Percentiles rank a stretch among this genome's conserved stretches.
Conservation (phyloP, 768 basidiomycete genomes). For the Solioccasus polychromus region DNA sequence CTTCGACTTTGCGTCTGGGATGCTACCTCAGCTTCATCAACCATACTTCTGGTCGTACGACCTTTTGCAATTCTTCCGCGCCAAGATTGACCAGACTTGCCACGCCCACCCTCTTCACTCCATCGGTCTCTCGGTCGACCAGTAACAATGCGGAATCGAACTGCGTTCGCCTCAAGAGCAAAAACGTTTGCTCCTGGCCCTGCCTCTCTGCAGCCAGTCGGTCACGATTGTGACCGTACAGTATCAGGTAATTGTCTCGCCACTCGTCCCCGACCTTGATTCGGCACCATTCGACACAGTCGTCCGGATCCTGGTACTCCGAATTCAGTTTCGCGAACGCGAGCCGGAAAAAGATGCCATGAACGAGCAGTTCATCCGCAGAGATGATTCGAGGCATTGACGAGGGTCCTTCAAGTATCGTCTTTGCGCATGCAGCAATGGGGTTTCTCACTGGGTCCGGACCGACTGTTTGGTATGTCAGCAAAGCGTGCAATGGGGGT, state of each 20-base stretch:
- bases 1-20: too few species aligned
- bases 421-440: not conserved
- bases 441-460: not conserved
- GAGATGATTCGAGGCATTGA: not conserved
- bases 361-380: not conserved
- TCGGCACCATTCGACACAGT: conserved; percentile 1
- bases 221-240: conserved; percentile 1
- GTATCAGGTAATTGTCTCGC: not conserved
- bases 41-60: not conserved
- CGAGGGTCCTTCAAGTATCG: not conserved
- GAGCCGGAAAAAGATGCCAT: conserved; percentile 1
- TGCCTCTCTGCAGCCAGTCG: not conserved
- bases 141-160: conserved; percentile 1
- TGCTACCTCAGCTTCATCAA: not conserved
- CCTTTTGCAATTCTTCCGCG: not conserved
- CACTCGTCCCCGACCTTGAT: not conserved
- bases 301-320: conserved; percentile 1
- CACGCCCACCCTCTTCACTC: not conserved
- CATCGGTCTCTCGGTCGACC: not conserved
- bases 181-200: not conserved
- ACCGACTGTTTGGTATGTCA: not conserved
- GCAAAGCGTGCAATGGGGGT: not conserved
- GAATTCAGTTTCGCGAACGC: not conserved
- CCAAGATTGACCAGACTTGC: conserved; percentile 1
- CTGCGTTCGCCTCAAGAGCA: conserved; percentile 1